Evolutionary conservation across 2,329 filamentous ascomycete genomes (phyloP).

Genomic region (Colletotrichum chlorophyti): DNA sequence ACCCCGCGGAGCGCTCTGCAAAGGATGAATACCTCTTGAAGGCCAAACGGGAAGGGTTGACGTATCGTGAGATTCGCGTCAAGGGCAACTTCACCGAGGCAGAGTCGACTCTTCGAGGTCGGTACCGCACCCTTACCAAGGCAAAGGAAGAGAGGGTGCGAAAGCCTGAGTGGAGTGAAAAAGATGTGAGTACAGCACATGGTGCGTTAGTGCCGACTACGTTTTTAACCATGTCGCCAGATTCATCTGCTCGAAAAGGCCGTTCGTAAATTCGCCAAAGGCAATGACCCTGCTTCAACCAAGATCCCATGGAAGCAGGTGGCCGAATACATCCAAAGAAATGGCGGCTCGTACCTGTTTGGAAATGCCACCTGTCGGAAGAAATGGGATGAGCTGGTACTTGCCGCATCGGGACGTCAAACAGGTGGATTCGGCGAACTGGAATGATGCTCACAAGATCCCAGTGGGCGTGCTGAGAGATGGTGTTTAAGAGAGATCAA

Average conservation of each 20-base stretch:
- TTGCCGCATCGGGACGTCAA: constrained; percentile 1
- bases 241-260: constrained; percentile 52
- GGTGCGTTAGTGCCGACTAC: no score
- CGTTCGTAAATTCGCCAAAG: constrained; percentile 44
- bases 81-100: constrained; percentile 65
- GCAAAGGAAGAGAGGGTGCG: constrained; percentile 66
- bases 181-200: constrained; percentile 73
- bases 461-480: background rate
- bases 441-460: no score
- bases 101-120: constrained; percentile 76
- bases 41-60: constrained; percentile 62
- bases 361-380: constrained; percentile 65
- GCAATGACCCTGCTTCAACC: constrained; percentile 35
- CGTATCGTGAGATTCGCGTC: constrained; percentile 69
- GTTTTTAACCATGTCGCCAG: constrained; percentile 38
- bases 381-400: constrained; percentile 57
- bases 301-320: constrained; percentile 65
- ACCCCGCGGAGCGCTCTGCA: constrained; percentile 12
- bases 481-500: no score
- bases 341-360: constrained; percentile 65
- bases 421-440: background rate
- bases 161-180: constrained; percentile 67
- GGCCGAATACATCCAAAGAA: constrained; percentile 55
- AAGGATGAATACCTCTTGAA: constrained; percentile 59
- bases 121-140: constrained; percentile 71